Base-by-base conservation (phyloP, 2,329 filamentous ascomycete species). In the Graphilbum fragrans region DNA sequence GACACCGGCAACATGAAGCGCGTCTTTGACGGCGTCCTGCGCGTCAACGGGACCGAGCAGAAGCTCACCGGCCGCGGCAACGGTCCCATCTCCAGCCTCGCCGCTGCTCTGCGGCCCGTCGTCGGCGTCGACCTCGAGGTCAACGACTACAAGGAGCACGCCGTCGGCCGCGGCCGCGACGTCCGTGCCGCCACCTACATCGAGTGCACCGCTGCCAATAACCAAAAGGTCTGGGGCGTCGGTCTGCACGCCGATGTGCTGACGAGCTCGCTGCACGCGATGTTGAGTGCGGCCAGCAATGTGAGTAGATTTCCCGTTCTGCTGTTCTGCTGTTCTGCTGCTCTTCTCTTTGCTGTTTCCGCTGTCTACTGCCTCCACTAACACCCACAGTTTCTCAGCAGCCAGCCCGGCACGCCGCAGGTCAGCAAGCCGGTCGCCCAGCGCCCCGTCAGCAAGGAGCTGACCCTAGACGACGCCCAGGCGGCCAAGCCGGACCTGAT, bases 121-220 rank as follows among this genome's bases (percentile, higher is more conserved):
- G 41, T 49, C 33, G 85, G 86, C 44, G 81, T 96, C 48, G 81
- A 93, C 55, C 69, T 96, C 20, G 90, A 96, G 56, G 86, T 96
- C 39, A 76, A 80, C 36, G 86, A 95, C 59, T 96, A 96, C 69
- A 94, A 93, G 68, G 92, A 96, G 62, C 90, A 96, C 63, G 82
- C 88, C 22, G 87, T 96, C 51, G 86, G 86, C 49, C 69, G 72
- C 39, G 86, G 85, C 46, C 75, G 78, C 43, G 77, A 86, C 46
- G 86, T 90, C 50, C 93, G 93, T 67, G 90, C 90, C n/a, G 90
- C 87, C 2, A 86, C 88, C 2, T 96, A 93, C 58, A 94, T 96
- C 49, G 85, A 95, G 61, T 94, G 87, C 62, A 87, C 74, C 22
- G 72, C 79, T 18, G 63, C 73, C 4, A 4, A 70, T 47, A 73